Evolutionary conservation across 2,329 filamentous ascomycete species (phyloP), one percentile per base, ranked within the genome.

Genomic region (Fusarium armeniacum): DNA sequence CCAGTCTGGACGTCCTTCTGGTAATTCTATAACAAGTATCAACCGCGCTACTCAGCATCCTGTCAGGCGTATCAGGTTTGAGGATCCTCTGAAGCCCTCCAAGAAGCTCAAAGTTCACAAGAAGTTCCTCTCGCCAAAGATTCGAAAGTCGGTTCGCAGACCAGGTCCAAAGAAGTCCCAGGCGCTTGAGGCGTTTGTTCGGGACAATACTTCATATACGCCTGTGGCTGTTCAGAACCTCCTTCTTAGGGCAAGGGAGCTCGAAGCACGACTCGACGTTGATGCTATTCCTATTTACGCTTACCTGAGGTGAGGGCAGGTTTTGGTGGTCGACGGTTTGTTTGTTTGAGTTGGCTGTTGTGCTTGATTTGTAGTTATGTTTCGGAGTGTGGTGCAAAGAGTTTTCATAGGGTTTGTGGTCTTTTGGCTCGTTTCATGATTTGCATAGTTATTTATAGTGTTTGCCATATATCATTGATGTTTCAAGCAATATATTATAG

Each of bases 191-290:
- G 18, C 38, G 5, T 43, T 40, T 52, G 55, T 62, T 10, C 35
- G 58, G n/a, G 20, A 44, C 16, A 38, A 41, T 15, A 30, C 70
- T 35, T 52, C 62, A 4, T 40, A 49, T 16, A 51, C 72, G 64
- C 73, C 73, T 26, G 61, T 73, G 26, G 69, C 71, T 33, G 54
- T 75, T 33, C 70, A 59, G 24, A 75, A 74, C 30, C 55, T 75
- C 35, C 43, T 61, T 16, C 28, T 46, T 38, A 65, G 72, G 5
- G 36, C 58, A 7, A 38, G 51, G 43, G 44, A 65, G n/a, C 55
- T 73, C 2, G 66, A 69, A 7, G 40, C 33, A 15, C 67, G 43
- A 33, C 55, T 74, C 11, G 24, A 36, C 5, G 30, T 28, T 15
- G 54, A 44, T 16, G 45, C 35, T 12, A 30, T 72, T 51, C 67